Evolutionary conservation across 352 stramenopile species (phyloP).

Genomic region (Phytopythium chamaehyphon): DNA sequence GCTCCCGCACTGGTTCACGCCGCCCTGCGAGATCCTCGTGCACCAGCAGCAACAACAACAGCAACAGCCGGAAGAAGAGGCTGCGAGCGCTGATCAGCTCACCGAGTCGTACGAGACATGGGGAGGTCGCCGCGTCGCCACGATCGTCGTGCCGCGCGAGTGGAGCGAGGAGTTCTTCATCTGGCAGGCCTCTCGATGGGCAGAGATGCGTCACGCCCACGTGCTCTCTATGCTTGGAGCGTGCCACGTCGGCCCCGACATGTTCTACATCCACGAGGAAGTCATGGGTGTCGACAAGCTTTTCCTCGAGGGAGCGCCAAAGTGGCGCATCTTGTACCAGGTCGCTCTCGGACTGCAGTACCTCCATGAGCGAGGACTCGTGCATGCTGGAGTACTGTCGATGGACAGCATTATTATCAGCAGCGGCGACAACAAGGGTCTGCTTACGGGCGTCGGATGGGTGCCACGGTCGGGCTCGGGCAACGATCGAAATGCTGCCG

Average conservation of each 20-base stretch:
- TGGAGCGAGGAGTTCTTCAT: conserved; percentile 21
- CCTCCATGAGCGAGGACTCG: conserved; percentile 23
- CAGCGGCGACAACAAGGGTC: conserved; percentile 6
- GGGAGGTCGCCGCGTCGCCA: conserved; percentile 15
- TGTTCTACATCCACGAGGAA: conserved; percentile 17
- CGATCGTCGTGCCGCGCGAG: conserved; percentile 11
- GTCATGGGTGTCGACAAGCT: conserved; percentile 5
- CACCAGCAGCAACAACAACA: conserved; percentile 3
- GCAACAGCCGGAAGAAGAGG: not conserved
- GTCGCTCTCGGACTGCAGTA: conserved; percentile 28
- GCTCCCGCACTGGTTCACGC: conserved; percentile 27
- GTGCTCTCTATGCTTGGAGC: conserved; percentile 30
- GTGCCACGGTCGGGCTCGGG: not conserved
- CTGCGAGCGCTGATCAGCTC: not conserved
- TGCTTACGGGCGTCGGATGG: conserved; percentile 5
- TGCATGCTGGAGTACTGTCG: conserved; percentile 10
- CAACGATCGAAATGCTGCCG: not conserved
- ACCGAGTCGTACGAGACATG: conserved; percentile 16
- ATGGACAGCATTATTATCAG: conserved; percentile 9
- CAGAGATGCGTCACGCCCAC: conserved; percentile 25
- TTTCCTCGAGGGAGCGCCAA: conserved; percentile 24
- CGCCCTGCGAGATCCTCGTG: conserved; percentile 9
- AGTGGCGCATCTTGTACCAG: conserved; percentile 16
- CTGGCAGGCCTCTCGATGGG: conserved; percentile 22
- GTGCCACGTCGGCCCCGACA: conserved; percentile 24